phyloP scores from a whole-genome alignment of 257 asterid species.

The Nicotiana knightiana region DNA sequence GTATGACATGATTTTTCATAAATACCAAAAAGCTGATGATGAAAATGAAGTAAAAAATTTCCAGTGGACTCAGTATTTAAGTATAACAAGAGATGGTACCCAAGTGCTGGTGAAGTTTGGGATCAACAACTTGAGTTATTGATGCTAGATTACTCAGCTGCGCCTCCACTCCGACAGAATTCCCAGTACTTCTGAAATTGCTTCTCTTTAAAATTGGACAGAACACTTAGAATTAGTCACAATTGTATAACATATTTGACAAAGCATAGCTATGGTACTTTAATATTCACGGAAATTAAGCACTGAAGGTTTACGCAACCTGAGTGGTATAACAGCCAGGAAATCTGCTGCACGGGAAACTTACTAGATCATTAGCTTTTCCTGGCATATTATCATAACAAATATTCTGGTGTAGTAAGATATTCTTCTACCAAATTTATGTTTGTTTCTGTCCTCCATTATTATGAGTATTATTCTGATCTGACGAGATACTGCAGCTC shows the following conservation, averaged over 20 bases:
- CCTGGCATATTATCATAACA: background rate
- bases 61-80: background rate
- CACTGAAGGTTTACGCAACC: background rate
- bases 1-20: background rate
- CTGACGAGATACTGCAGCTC: background rate
- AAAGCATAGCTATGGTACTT: background rate
- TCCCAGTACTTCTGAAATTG: constrained; percentile 88
- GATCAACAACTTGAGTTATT: constrained; percentile 80
- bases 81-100: constrained; percentile 40
- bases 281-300: background rate
- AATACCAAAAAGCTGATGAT: background rate
- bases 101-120: constrained; percentile 93
- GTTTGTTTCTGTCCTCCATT: background rate
- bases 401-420: background rate
- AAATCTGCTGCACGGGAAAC: background rate
- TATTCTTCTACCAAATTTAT: background rate
- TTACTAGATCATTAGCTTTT: background rate
- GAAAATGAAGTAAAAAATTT: background rate
- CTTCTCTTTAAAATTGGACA: constrained; percentile 63
- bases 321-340: background rate
- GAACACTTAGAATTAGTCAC: background rate
- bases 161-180: constrained; percentile 83
- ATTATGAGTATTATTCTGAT: background rate
- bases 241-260: background rate
- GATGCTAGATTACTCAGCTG: constrained; percentile 85